phyloP scores from a whole-genome alignment of 768 basidiomycete species.

The Rhodotorula babjevae region DNA sequence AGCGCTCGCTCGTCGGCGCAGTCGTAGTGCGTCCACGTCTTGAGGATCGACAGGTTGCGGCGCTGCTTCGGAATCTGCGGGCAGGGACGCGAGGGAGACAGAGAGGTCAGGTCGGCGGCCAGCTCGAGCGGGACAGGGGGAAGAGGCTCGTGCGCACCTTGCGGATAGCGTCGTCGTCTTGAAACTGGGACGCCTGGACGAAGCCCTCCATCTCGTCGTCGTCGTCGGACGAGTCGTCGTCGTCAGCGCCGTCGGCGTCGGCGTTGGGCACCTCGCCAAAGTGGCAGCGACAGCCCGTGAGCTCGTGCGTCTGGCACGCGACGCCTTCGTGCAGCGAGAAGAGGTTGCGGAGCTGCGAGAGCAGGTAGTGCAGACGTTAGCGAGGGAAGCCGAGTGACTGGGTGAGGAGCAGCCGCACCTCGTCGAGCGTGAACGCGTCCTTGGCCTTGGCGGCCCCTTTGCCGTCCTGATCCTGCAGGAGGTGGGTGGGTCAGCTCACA shows the following conservation, averaged over 20 bases:
- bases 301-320: conserved; percentile 83
- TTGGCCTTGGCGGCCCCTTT: conserved; percentile 59
- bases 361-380: neutral
- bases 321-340: conserved; percentile 79
- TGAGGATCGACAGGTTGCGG: conserved; percentile 64
- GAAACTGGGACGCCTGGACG: conserved; percentile 37
- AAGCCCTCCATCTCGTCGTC: conserved; percentile 26
- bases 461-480: conserved; percentile 44
- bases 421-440: conserved; percentile 80
- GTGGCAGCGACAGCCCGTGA: conserved; percentile 73
- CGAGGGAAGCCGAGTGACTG: neutral
- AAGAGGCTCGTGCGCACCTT: conserved; percentile 6
- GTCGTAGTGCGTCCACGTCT: conserved; percentile 78
- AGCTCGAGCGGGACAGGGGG: neutral
- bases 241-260: conserved; percentile 2
- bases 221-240: neutral
- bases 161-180: neutral
- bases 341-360: conserved; percentile 72
- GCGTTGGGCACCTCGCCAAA: neutral
- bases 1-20: conserved; percentile 55
- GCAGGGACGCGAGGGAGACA: neutral
- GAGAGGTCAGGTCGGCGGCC: too few relatives aligned
- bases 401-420: conserved; percentile 54
- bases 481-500: neutral
- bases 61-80: conserved; percentile 48